Percentiles rank a stretch among this genome's conserved stretches.
Conservation (phyloP, 768 basidiomycete genomes). For the Sporobolomyces phaffii region DNA sequence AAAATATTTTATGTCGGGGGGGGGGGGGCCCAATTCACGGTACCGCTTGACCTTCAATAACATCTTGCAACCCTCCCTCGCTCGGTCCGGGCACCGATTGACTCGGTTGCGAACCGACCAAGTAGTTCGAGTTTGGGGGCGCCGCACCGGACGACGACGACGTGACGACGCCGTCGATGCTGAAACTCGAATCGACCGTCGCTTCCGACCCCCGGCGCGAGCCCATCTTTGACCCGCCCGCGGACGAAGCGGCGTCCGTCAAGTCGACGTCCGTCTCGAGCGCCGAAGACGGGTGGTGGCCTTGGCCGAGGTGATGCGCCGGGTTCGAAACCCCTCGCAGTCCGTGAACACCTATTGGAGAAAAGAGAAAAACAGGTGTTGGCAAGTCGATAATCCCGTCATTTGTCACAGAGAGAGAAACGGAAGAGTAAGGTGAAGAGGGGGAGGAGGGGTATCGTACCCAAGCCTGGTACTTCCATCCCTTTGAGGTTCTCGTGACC, state of each 20-base stretch:
- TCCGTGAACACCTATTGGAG: conserved; percentile 35
- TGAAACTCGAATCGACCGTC: conserved; percentile 18
- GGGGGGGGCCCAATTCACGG: too few species aligned
- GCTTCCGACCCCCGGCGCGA: conserved; percentile 28
- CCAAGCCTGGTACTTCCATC: conserved; percentile 32
- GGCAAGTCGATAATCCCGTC: background rate
- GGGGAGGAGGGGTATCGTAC: too few species aligned
- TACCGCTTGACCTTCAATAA: conserved; percentile 23
- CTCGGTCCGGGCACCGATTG: background rate
- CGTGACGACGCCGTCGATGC: background rate
- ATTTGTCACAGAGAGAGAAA: too few species aligned
- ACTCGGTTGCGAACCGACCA: conserved; percentile 14
- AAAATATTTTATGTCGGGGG: too few species aligned
- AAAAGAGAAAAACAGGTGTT: too few species aligned
- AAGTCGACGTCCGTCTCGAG: conserved; percentile 18
- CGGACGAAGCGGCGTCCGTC: conserved; percentile 25
- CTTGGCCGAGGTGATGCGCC: too few species aligned
- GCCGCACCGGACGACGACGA: too few species aligned
- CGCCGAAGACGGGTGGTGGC: background rate
- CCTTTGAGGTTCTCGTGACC: conserved; percentile 39
- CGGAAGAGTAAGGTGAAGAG: too few species aligned
- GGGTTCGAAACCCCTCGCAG: conserved; percentile 23
- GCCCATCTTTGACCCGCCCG: conserved; percentile 16
- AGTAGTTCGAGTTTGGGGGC: too few species aligned
- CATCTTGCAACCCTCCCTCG: conserved; percentile 16